Base-by-base conservation (phyloP, 257 asterid genomes). In the Cynanchum wilfordii region DNA sequence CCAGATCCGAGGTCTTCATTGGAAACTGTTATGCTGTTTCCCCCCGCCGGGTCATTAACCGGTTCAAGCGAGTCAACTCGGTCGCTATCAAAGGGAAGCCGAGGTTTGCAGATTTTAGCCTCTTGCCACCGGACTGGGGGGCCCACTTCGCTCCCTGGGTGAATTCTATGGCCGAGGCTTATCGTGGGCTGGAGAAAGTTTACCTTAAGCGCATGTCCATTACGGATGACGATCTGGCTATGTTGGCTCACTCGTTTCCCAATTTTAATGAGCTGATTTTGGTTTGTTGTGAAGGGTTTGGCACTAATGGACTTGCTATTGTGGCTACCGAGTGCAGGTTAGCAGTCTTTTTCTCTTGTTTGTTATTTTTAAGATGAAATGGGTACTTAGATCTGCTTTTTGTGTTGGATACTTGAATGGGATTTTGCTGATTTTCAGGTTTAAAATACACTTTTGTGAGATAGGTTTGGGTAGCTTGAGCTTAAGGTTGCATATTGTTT, bases 241-340 rank as follows among this genome's bases (percentile, higher is more conserved):
- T 70, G 62, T 36, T 81, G 71, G 82, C 87, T 55, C 76, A 62
- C 7, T 75, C 81, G 17, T 83, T 83, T 52, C 83, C 86, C 2
- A 62, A 40, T 42, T 79, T 85, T 65, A 77, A 69, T 60, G 87
- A 85, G 82, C 75, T 85, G 63, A 75, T 77, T 70, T 68, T 85
- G 68, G 87, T 81, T n/a, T 83, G 86, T 56, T 85, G 89, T 44
- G 89, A 85, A 1, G 86, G 84, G 5, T 81, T 85, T 75, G 89
- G 89, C 24, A 85, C 87, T 25, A 49, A 57, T 77, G 89, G 87
- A 22, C 86, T 85, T 70, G 84, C 89, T 77, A 73, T 70, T 52
- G 70, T 85, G 3, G 89, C 84, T 50, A 72, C 74, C 49, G 83
- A 77, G 62, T 85, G 89, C 87, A 85, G 87, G 89, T 85, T 66